These are phyloP conservation scores for Zymoseptoria passerinii DNA, from an alignment of 2,329 filamentous ascomycete species.

Conservation along the genomic window DNA sequence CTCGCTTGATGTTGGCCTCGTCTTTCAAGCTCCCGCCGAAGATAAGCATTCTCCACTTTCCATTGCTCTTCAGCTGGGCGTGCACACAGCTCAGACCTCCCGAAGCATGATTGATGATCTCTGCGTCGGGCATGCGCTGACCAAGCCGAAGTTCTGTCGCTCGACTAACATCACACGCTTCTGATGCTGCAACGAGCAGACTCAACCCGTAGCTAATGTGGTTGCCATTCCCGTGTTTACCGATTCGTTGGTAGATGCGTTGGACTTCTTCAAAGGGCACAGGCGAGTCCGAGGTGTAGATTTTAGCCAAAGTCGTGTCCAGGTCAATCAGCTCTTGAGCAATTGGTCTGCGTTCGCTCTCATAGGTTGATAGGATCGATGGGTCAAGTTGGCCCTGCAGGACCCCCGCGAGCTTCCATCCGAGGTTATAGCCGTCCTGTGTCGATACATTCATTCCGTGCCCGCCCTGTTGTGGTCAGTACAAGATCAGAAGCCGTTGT, in stretches of 20 bases:
- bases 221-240: neutral
- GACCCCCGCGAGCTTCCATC: constrained; percentile 18
- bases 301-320: constrained; percentile 13
- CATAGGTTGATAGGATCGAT: constrained; percentile 16
- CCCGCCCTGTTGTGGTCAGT: no score
- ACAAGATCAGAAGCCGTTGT: no score
- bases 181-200: neutral
- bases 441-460: constrained; percentile 19
- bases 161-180: neutral
- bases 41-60: constrained; percentile 14
- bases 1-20: neutral
- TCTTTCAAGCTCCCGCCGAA: constrained; percentile 12
- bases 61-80: constrained; percentile 10
- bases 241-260: constrained; percentile 6
- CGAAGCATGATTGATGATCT: constrained; percentile 9
- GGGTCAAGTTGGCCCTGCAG: constrained; percentile 6
- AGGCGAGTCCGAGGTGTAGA: constrained; percentile 11
- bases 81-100: constrained; percentile 4
- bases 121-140: constrained; percentile 3
- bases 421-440: constrained; percentile 27
- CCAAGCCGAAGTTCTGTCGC: constrained; percentile 2
- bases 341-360: constrained; percentile 13
- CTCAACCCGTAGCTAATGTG: neutral
- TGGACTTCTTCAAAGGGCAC: constrained; percentile 6
- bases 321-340: constrained; percentile 18